Evolutionary conservation across 2,329 filamentous ascomycete species (phyloP), one percentile per base, ranked within the genome.

Genomic region (Ophiostoma novo-ulmi): DNA sequence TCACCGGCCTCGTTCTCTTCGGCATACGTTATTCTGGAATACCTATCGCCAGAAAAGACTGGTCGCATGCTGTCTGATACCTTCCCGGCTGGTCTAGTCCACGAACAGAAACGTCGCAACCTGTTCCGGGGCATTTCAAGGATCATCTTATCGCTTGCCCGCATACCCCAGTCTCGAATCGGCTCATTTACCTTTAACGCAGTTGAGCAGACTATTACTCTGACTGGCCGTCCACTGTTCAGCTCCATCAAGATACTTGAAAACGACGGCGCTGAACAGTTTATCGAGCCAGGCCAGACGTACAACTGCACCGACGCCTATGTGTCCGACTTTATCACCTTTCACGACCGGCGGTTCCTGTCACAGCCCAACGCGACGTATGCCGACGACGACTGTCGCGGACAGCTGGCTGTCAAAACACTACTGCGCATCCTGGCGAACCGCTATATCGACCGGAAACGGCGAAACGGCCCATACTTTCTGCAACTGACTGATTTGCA

Each of bases 191-290:
- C 72, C 3, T 75, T 78, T 39, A 63, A 77, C 72, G 44, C 66
- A 1, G 71, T 75, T 70, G 71, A 79, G 71, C 77, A 72, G 63
- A 73, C 73, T 4, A 71, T 73, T 7, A 22, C 70, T 1, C 71
- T 74, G 22, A 71, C 65, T 1, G 72, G 71, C 3, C 71, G 73
- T 13, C 73, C 73, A 2, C 44, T 73, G 6, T 44, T 73, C 69
- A 76, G 74, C 72, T 72, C 73, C 17, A 72, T 76, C 14, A 72
- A 76, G 22, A 77, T 78, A 4, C 72, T 79, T 11, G 79, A 78
- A n/a, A 80, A 79, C 73, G 73, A 78, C 14, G 77, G 77, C 66
- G 75, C 77, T 7, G 74, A 71, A 44, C 76, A 77, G 71, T 75
- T 72, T 10, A 79, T 80, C 44, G 65, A 69, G 39, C 74, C 68